phyloP scores from a whole-genome alignment of 2,329 filamentous ascomycete genomes.

The Myriosclerotinia scirpicola region DNA sequence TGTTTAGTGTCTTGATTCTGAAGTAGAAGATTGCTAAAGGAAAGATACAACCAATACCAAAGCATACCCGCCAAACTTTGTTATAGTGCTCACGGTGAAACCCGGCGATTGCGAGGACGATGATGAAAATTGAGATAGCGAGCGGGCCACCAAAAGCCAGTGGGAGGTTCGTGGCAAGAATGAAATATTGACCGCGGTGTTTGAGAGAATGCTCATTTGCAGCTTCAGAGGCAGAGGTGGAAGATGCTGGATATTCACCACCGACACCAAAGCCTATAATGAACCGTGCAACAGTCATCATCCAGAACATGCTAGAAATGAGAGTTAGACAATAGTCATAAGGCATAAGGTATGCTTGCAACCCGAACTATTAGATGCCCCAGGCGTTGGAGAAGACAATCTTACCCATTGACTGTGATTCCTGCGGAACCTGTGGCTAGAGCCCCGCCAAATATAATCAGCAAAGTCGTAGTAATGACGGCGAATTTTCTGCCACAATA shows the following conservation, averaged over 20 bases:
- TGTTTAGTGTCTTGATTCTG: slow-evolving; percentile 54
- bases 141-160: slow-evolving; percentile 46
- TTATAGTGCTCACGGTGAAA: slow-evolving; percentile 42
- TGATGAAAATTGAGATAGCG: slow-evolving; percentile 48
- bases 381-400: background rate
- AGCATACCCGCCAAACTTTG: slow-evolving; percentile 51
- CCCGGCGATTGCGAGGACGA: slow-evolving; percentile 44
- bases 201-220: slow-evolving; percentile 48
- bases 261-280: slow-evolving; percentile 50
- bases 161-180: slow-evolving; percentile 49
- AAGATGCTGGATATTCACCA: slow-evolving; percentile 51
- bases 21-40: slow-evolving; percentile 58
- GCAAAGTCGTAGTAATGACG: slow-evolving; percentile 47
- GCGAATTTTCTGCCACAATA: slow-evolving; percentile 48
- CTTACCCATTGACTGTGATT: slow-evolving; percentile 43
- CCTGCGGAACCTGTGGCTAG: slow-evolving; percentile 49
- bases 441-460: slow-evolving; percentile 48
- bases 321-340: background rate
- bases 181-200: slow-evolving; percentile 46
- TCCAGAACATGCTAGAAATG: slow-evolving; percentile 50
- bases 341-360: too few relatives aligned
- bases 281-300: slow-evolving; percentile 51
- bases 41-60: slow-evolving; percentile 50
- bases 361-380: too few relatives aligned
- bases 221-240: slow-evolving; percentile 49